Percentiles rank a stretch among this genome's conserved stretches.
Evolutionary conservation across 2,329 filamentous ascomycete species (phyloP).

Genomic region (Aspergillus neoniger): DNA sequence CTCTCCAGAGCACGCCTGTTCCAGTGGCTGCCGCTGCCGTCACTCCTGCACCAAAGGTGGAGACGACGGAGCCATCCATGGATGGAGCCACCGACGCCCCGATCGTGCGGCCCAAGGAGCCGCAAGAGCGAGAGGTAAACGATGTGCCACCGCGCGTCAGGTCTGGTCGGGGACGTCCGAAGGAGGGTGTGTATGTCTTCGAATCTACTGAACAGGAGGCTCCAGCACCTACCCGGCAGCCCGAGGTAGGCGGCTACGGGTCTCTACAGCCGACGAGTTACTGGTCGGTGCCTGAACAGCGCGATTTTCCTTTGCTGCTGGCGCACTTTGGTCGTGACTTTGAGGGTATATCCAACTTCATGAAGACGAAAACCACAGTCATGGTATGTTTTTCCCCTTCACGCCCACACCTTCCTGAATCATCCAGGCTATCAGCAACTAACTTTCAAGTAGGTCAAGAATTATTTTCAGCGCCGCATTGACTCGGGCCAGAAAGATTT

Average conservation of each 20-base stretch:
- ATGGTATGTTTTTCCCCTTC: conserved; percentile 44
- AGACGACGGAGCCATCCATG: conserved; percentile 23
- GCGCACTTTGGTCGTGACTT: conserved; percentile 52
- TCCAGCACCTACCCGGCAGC: conserved; percentile 22
- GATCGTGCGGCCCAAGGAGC: conserved; percentile 30
- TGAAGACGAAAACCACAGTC: conserved; percentile 55
- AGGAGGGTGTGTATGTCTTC: conserved; percentile 39
- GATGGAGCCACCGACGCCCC: conserved; percentile 22
- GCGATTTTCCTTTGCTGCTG: conserved; percentile 49
- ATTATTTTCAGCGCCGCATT: conserved; percentile 50
- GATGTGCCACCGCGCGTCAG: conserved; percentile 29
- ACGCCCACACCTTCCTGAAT: not conserved
- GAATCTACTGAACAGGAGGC: conserved; percentile 37
- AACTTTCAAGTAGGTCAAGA: conserved; percentile 46
- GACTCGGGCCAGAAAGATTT: conserved; percentile 48
- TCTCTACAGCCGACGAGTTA: conserved; percentile 51
- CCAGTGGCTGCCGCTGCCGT: conserved; percentile 20
- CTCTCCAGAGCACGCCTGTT: not conserved
- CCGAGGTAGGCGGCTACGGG: conserved; percentile 37
- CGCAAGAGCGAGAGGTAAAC: conserved; percentile 26
- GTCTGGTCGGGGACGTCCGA: conserved; percentile 32
- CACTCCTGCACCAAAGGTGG: conserved; percentile 30
- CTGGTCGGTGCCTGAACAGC: conserved; percentile 54
- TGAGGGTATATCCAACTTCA: conserved; percentile 50
- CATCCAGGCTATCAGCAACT: not conserved